These are phyloP conservation scores for Saccharomycopsis crataegensis DNA, from an alignment of 1,139 yeast genomes.

Conservation along the genomic window DNA sequence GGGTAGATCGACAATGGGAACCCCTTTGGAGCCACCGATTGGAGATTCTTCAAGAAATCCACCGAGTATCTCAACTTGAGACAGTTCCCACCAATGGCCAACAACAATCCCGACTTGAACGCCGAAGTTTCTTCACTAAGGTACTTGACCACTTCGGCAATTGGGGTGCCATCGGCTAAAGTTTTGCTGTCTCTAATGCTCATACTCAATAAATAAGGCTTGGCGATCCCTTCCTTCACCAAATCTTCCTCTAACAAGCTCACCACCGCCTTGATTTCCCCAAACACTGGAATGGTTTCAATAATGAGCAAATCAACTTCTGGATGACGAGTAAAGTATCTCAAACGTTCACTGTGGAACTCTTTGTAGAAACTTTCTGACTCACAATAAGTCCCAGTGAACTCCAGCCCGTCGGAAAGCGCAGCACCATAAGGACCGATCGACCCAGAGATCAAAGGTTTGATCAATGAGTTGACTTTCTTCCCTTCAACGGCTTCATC, in stretches of 20 bases:
- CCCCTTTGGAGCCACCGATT: slow-evolving; percentile 14
- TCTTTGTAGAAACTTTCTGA: slow-evolving; percentile 29
- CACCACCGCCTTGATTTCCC: slow-evolving; percentile 38
- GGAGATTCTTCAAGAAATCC: slow-evolving; percentile 25
- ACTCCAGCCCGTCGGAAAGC: slow-evolving; percentile 60
- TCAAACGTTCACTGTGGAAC: slow-evolving; percentile 45
- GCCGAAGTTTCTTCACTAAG: slow-evolving; percentile 13
- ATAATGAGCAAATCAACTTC: slow-evolving; percentile 48
- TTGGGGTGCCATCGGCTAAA: slow-evolving; percentile 37
- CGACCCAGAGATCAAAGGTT: slow-evolving; percentile 42
- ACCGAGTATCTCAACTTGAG: slow-evolving; percentile 29
- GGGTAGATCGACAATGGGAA: slow-evolving; percentile 42
- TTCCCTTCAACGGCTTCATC: neutral
- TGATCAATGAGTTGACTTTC: neutral
- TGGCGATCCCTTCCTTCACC: slow-evolving; percentile 13
- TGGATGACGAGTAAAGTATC: slow-evolving; percentile 31
- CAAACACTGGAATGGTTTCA: slow-evolving; percentile 57
- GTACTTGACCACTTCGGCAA: slow-evolving; percentile 23
- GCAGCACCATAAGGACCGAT: slow-evolving; percentile 72
- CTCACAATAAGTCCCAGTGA: slow-evolving; percentile 50
- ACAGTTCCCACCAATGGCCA: slow-evolving; percentile 41
- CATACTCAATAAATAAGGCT: slow-evolving; percentile 30
- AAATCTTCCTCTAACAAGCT: slow-evolving; percentile 24
- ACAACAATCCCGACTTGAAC: slow-evolving; percentile 18
- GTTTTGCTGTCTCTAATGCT: slow-evolving; percentile 29